Percentiles rank a stretch among this genome's conserved stretches.
These are phyloP conservation scores for Exophiala calicioides DNA, from an alignment of 2,329 filamentous ascomycete species.

Conservation along the genomic window DNA sequence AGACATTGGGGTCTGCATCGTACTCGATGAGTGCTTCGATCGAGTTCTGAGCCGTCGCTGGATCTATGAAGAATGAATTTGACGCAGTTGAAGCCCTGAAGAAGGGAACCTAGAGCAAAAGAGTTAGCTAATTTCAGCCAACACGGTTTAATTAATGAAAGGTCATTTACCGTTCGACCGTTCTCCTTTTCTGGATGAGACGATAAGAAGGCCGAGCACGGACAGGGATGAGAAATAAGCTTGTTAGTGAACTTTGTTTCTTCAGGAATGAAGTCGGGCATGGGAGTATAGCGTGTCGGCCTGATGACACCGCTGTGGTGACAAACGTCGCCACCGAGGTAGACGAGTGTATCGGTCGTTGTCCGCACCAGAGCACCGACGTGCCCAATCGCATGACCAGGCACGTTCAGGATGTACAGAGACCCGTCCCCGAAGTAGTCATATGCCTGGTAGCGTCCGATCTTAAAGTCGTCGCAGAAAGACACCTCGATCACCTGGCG, in stretches of 20 bases:
- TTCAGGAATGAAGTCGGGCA: constrained; percentile 29
- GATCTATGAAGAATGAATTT: constrained; percentile 15
- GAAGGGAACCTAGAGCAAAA: constrained; percentile 25
- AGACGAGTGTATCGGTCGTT: constrained; percentile 23
- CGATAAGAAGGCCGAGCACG: constrained; percentile 26
- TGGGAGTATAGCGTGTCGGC: constrained; percentile 32
- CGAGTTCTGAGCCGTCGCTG: constrained; percentile 22
- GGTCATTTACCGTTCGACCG: constrained; percentile 10
- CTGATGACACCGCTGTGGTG: constrained; percentile 30
- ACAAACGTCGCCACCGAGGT: constrained; percentile 21
- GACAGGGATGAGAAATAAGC: constrained; percentile 25
- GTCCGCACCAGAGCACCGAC: constrained; percentile 30
- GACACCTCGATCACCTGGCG: constrained; percentile 27
- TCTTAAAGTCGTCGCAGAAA: constrained; percentile 51
- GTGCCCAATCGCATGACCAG: constrained; percentile 23
- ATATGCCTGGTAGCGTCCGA: constrained; percentile 32
- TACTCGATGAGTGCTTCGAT: constrained; percentile 30
- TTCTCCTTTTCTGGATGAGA: constrained; percentile 14
- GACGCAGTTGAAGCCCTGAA: constrained; percentile 13
- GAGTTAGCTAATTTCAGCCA: neutral
- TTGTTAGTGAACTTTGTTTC: neutral
- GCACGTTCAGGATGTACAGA: constrained; percentile 7
- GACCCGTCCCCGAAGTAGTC: constrained; percentile 50
- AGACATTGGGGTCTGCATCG: constrained; percentile 31
- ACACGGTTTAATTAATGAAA: neutral